These are phyloP conservation scores for Pseudogymnoascus sp. DNA, from an alignment of 2,329 filamentous ascomycete species.

Conservation along the genomic window DNA sequence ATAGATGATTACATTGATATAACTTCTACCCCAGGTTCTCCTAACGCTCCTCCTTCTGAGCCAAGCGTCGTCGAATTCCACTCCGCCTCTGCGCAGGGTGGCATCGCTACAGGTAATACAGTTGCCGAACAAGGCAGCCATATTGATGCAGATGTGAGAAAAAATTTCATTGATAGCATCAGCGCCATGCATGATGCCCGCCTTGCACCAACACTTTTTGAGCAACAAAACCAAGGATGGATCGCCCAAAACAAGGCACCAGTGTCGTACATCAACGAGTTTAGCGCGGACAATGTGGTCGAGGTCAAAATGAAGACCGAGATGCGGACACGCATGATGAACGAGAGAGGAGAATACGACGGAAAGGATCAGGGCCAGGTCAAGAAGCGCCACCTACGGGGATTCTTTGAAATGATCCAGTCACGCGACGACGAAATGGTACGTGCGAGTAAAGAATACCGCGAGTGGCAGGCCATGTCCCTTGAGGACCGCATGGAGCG, in stretches of 20 bases:
- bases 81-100: background rate
- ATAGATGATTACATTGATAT: background rate
- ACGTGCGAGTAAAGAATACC: conserved; percentile 8
- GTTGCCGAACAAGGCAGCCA: background rate
- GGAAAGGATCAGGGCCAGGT: conserved; percentile 3
- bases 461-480: background rate
- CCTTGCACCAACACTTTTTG: background rate
- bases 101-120: too few species aligned
- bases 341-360: conserved; percentile 5
- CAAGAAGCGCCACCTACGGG: background rate
- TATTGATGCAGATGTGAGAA: background rate
- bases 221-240: background rate
- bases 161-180: background rate
- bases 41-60: background rate
- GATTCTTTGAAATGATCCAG: background rate
- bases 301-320: background rate
- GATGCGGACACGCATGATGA: background rate
- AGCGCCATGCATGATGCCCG: background rate
- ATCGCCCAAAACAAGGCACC: background rate
- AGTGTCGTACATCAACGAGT: background rate
- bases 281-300: background rate
- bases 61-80: background rate
- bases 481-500: conserved; percentile 7
- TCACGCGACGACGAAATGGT: conserved; percentile 7
- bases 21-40: background rate